A percentile compares a stretch with the other conserved stretches of the same genome.
These are phyloP conservation scores for Chlorella vulgaris DNA, from an alignment of 139 green algal genomes.

Conservation along the genomic window DNA sequence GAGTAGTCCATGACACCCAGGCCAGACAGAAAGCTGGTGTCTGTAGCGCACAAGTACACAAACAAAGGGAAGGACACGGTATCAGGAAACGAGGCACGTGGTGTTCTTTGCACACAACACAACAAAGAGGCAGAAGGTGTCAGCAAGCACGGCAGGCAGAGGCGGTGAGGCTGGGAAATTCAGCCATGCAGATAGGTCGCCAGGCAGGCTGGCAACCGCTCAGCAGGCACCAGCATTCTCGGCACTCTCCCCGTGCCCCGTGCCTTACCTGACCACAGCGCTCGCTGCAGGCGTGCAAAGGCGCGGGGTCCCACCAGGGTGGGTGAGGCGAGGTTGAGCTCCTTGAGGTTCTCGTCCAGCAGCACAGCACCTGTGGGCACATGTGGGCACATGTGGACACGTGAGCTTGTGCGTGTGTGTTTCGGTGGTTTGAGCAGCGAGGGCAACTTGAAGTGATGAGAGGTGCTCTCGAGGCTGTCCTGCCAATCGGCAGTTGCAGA, in stretches of 20 bases:
- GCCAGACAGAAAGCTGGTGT: slow-evolving; percentile 74
- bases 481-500: too few species aligned
- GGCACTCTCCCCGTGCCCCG: slow-evolving; percentile 38
- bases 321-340: slow-evolving; percentile 68
- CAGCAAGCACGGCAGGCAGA: too few species aligned
- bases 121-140: not conserved
- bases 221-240: not conserved
- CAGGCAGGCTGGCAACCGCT: too few species aligned
- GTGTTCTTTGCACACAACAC: too few species aligned
- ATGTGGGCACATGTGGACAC: not conserved
- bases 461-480: too few species aligned
- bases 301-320: slow-evolving; percentile 66
- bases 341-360: slow-evolving; percentile 92
- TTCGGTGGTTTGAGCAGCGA: not conserved
- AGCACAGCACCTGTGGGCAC: slow-evolving; percentile 64
- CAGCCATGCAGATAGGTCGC: too few species aligned
- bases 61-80: too few species aligned
- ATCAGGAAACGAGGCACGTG: too few species aligned
- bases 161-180: too few species aligned
- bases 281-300: slow-evolving; percentile 53
- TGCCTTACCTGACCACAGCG: slow-evolving; percentile 77
- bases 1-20: slow-evolving; percentile 98
- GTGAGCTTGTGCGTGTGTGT: not conserved
- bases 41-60: too few species aligned
- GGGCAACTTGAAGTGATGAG: not conserved